Conservation (phyloP, 164 flowering plant genomes). For the grape (Vitis vinifera) region ASM3070453v1 NC_081811.1:3673501-3674000, state of each 20-base stretch:
- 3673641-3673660: not conserved
- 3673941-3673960: too few species aligned
- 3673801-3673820: not conserved
- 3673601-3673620: conserved; percentile 90
- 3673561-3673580: conserved; percentile 76
- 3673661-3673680: conserved; percentile 1
- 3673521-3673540: not conserved
- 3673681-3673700: too few species aligned
- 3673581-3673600: conserved; percentile 61
- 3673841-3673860: not conserved
- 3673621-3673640: conserved; percentile 64
- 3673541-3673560: conserved; percentile 57
- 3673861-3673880: not conserved
- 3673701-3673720: not conserved
- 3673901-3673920: too few species aligned
- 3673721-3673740: not conserved
- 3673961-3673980: too few species aligned
- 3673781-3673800: not conserved
- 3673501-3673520: not conserved
- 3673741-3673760: not conserved
- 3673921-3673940: too few species aligned
- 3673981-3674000: too few species aligned
- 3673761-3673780: not conserved
- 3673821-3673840: not conserved
- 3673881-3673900: not conserved